Evolutionary conservation across 805 yeast species (phyloP), one percentile per base, ranked within the genome.

Genomic region (Sugiyamaella floridensis): DNA sequence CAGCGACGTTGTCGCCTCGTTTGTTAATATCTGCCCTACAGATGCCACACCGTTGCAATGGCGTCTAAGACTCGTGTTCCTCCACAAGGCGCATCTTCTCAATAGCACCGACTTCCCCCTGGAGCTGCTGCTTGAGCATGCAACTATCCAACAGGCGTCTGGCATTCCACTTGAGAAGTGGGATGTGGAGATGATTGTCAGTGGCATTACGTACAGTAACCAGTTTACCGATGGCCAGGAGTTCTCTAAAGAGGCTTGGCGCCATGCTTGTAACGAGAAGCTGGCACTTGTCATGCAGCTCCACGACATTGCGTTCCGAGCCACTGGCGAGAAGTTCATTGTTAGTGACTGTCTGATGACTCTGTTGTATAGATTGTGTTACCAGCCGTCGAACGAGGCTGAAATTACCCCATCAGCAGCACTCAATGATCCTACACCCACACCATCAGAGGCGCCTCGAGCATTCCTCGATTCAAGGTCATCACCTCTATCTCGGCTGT

Each of bases 11-110:
- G 63, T 63, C 9, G 44, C 16, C 1, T 57, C 60, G 12, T 62
- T 67, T 49, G 53, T 59, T 22, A 48, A 40, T 16, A 43, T 40
- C 10, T 60, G 63, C 45, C 66, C 67, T 7, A 37, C 15, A 0
- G 49, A 54, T 15, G 60, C 64, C 19, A 47, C 54, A 5, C 55
- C 57, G 1, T 54, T 42, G 29, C 65, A 67, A 37, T 67, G 70
- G 71, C 58, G 67, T 19, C 49, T 61, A 28, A 50, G 64, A 16
- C 60, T 67, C 15, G 58, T 64, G 40, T 65, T 63, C 32, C 53
- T 66, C 4, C 57, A 61, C 32, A 57, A 60, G 7, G 56, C 59
- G 14, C 66, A 65, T 44, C 32, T 48, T 18, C 15, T 60, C n/a
- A 53, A 56, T 40, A 60, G 59, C 9, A 26, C 52, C 8, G 51